These are phyloP conservation scores for Dactylellina drechsleri DNA, from an alignment of 2,329 filamentous ascomycete species.

Conservation along the genomic window DNA sequence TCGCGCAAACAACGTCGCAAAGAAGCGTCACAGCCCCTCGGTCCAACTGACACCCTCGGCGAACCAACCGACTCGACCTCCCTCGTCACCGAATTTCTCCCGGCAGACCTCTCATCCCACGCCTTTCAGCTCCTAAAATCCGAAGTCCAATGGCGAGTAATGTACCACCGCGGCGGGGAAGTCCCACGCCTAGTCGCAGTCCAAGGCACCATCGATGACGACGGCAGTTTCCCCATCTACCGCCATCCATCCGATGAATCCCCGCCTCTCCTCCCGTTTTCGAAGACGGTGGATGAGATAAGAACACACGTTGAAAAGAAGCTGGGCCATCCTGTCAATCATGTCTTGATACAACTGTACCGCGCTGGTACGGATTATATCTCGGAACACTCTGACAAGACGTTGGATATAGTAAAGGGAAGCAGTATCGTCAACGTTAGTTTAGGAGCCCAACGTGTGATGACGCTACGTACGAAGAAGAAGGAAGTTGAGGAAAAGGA, in stretches of 20 bases:
- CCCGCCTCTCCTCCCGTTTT: slow-evolving; percentile 79
- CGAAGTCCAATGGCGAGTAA: slow-evolving; percentile 87
- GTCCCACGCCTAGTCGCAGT: slow-evolving; percentile 92
- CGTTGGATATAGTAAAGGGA: slow-evolving; percentile 82
- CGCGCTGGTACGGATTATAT: slow-evolving; percentile 90
- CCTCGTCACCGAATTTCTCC: slow-evolving; percentile 76
- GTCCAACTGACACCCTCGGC: slow-evolving; percentile 71
- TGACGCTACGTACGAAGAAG: slow-evolving; percentile 88
- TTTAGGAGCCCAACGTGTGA: slow-evolving; percentile 88
- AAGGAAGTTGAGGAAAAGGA: slow-evolving; percentile 62
- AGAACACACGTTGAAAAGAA: slow-evolving; percentile 74
- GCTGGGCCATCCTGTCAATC: slow-evolving; percentile 84
- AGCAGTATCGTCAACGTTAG: slow-evolving; percentile 93
- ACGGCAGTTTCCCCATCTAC: slow-evolving; percentile 86
- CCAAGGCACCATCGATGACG: slow-evolving; percentile 75
- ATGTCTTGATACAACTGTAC: slow-evolving; percentile 92
- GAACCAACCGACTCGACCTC: slow-evolving; percentile 77
- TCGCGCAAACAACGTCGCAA: slow-evolving; percentile 50
- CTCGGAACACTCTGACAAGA: slow-evolving; percentile 96
- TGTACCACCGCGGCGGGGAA: slow-evolving; percentile 90
- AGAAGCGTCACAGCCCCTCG: slow-evolving; percentile 59
- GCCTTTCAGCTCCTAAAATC: slow-evolving; percentile 76
- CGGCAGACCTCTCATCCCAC: slow-evolving; percentile 67
- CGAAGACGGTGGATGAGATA: slow-evolving; percentile 75
- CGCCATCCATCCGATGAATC: slow-evolving; percentile 92